These are phyloP conservation scores for Neckera pumila DNA, from an alignment of 225 moss, liverwort and hornwort genomes.

Conservation along the genomic window DNA sequence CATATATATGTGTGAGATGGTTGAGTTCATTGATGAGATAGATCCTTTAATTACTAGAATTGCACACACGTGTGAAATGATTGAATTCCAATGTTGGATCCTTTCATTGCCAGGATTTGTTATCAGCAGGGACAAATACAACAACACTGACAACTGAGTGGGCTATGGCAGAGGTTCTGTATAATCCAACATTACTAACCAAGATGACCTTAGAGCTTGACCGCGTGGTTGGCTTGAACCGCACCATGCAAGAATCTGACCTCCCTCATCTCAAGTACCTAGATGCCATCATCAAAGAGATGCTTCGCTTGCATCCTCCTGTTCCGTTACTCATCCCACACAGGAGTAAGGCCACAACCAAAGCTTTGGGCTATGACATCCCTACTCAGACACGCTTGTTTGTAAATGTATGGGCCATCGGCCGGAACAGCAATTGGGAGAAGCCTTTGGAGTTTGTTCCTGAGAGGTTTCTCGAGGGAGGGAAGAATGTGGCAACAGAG, in stretches of 20 bases:
- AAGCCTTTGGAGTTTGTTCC: background rate
- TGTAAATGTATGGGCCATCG: background rate
- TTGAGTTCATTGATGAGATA: background rate
- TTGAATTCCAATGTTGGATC: background rate
- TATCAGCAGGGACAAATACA: background rate
- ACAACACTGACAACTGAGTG: background rate
- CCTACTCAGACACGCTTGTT: background rate
- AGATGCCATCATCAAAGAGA: background rate
- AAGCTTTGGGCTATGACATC: background rate
- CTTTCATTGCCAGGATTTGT: background rate
- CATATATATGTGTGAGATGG: fast-evolving
- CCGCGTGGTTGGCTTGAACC: fast-evolving
- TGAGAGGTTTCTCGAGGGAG: background rate
- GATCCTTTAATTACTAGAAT: background rate
- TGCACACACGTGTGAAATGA: fast-evolving
- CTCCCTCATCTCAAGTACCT: background rate
- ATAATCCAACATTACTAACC: background rate
- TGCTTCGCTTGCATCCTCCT: background rate
- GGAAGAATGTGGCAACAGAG: background rate
- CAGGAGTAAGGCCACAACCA: background rate
- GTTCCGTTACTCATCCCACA: background rate
- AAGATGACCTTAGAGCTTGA: background rate
- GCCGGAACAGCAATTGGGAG: background rate
- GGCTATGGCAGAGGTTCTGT: background rate
- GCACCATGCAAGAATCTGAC: background rate